phyloP scores from a whole-genome alignment of 2,329 filamentous ascomycete species.

The Didymella segeticola region DNA sequence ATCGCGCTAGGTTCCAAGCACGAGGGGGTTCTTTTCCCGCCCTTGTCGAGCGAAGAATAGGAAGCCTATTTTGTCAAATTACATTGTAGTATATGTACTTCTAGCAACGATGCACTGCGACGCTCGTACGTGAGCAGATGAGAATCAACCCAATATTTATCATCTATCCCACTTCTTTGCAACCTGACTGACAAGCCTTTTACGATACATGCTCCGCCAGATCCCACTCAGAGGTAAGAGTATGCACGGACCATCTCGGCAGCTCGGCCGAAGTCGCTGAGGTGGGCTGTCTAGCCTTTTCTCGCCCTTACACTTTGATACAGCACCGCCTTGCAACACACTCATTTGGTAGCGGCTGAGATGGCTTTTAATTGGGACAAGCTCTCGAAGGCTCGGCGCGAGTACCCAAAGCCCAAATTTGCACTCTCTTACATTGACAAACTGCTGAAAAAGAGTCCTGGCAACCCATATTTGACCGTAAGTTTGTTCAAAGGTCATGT shows the following conservation, averaged over 20 bases:
- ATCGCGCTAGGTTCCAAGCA: conserved; percentile 51
- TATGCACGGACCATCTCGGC: conserved; percentile 3
- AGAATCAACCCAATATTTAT: background rate
- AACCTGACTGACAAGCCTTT: background rate
- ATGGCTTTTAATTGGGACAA: conserved; percentile 49
- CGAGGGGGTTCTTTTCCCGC: conserved; percentile 61
- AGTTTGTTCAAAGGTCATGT: background rate
- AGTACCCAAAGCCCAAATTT: conserved; percentile 45
- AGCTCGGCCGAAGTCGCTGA: conserved; percentile 24
- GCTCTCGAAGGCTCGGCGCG: conserved; percentile 39
- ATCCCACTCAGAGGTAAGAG: background rate
- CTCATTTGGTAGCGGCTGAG: background rate
- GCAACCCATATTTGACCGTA: conserved; percentile 47
- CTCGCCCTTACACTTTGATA: conserved; percentile 13
- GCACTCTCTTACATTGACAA: conserved; percentile 42
- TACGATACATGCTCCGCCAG: background rate
- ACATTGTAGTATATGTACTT: conserved; percentile 12
- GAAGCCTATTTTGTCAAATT: background rate
- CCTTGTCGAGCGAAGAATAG: conserved; percentile 36
- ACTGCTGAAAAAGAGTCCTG: conserved; percentile 44
- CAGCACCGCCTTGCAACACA: conserved; percentile 9
- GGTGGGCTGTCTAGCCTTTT: conserved; percentile 26
- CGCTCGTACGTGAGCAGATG: background rate
- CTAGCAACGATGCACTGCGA: background rate
- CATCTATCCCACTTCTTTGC: background rate